Evolutionary conservation across 441 rosid species (phyloP).

Genomic region (Syzygium syzygioides): DNA sequence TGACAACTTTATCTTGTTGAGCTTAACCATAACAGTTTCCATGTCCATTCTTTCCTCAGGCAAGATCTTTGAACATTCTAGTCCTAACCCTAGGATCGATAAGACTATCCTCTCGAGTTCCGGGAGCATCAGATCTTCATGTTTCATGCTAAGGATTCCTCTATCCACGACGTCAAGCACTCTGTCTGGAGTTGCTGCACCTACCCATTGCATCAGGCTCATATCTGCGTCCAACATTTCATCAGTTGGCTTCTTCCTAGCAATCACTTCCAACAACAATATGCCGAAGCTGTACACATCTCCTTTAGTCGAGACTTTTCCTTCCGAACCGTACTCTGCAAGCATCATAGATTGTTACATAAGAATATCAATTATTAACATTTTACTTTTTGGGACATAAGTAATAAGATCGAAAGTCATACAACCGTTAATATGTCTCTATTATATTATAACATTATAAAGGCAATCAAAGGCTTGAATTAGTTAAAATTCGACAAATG

Average conservation of each 20-base stretch:
- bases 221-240: slow-evolving; percentile 12
- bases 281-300: slow-evolving; percentile 27
- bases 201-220: slow-evolving; percentile 3
- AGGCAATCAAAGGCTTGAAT: too few species aligned
- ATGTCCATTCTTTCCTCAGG: too few species aligned
- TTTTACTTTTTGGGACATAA: neutral
- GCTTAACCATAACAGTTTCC: too few species aligned
- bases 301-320: neutral
- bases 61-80: too few species aligned
- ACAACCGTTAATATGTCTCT: neutral
- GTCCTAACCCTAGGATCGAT: too few species aligned
- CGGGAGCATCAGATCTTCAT: too few species aligned
- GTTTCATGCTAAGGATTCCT: too few species aligned
- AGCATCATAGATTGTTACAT: neutral
- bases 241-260: slow-evolving; percentile 8
- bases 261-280: slow-evolving; percentile 16
- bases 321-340: neutral
- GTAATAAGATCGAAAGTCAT: neutral
- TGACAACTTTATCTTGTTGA: neutral
- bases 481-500: too few species aligned
- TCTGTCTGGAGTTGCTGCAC: neutral
- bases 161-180: too few species aligned
- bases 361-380: neutral
- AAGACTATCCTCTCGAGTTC: too few species aligned
- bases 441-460: too few species aligned